A percentile compares a stretch with the other conserved stretches of the same genome.
These are phyloP conservation scores for Fusarium annulatum DNA, from an alignment of 2,329 filamentous ascomycete species.

Conservation along the genomic window DNA sequence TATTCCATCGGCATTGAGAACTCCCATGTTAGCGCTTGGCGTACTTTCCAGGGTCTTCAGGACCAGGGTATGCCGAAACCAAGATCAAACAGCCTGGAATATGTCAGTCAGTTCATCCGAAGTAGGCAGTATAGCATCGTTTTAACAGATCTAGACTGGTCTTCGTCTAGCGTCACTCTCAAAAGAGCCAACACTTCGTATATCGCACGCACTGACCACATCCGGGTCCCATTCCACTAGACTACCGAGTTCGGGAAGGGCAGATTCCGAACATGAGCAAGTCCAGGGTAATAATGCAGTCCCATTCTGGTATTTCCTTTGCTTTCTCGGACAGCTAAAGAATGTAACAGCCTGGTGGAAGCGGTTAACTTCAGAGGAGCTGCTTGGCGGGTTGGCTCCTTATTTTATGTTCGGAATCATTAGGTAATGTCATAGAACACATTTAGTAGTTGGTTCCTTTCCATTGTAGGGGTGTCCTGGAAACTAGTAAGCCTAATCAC, in stretches of 20 bases:
- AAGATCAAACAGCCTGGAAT: neutral
- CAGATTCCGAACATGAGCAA: fast-evolving
- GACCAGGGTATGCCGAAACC: neutral
- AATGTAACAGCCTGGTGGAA: too few relatives aligned
- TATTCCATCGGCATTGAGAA: neutral
- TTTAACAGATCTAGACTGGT: fast-evolving
- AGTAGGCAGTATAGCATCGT: fast-evolving
- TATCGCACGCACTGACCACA: neutral
- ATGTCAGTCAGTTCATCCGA: neutral
- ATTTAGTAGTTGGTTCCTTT: too few relatives aligned
- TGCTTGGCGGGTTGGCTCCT: too few relatives aligned
- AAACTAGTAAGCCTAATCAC: too few relatives aligned
- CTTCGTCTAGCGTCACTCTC: fast-evolving
- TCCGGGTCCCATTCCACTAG: too few relatives aligned
- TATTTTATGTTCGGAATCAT: too few relatives aligned
- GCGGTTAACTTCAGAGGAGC: too few relatives aligned
- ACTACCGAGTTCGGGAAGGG: too few relatives aligned
- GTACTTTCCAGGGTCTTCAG: neutral
- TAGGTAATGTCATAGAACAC: too few relatives aligned
- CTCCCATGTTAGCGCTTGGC: neutral
- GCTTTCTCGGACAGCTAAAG: too few relatives aligned
- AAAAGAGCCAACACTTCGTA: neutral
- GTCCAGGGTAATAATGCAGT: neutral
- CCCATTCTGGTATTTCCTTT: fast-evolving
- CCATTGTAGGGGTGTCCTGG: too few relatives aligned